These are phyloP conservation scores for Hypomyces perniciosus DNA, from an alignment of 2,329 filamentous ascomycete genomes.

Conservation along the genomic window DNA sequence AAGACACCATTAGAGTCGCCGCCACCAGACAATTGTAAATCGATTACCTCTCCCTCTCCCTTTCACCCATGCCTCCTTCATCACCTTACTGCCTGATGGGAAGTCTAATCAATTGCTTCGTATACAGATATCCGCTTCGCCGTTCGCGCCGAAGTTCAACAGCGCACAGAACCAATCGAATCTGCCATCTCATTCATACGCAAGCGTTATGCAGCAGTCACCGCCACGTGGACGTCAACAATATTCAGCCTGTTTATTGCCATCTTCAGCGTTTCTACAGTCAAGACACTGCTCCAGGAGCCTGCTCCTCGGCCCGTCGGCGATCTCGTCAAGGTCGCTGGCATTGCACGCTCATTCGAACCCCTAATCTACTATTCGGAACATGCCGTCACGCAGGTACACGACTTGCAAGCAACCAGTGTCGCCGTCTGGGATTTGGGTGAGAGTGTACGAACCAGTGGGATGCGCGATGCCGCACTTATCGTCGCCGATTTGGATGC, in stretches of 20 bases:
- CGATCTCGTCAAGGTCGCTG: slow-evolving; percentile 85
- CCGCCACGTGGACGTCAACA: slow-evolving; percentile 63
- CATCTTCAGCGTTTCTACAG: slow-evolving; percentile 57
- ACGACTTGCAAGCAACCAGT: slow-evolving; percentile 82
- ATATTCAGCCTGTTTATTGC: slow-evolving; percentile 55
- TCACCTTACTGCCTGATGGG: background rate
- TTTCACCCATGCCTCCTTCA: background rate
- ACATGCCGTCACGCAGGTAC: slow-evolving; percentile 77
- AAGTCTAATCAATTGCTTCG: background rate
- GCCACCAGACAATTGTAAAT: slow-evolving; percentile 46
- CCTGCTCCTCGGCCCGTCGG: slow-evolving; percentile 40
- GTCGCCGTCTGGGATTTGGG: slow-evolving; percentile 92
- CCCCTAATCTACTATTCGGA: slow-evolving; percentile 94
- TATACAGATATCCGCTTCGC: slow-evolving; percentile 77
- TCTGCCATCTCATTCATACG: slow-evolving; percentile 60
- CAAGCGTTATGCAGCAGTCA: slow-evolving; percentile 53
- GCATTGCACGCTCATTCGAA: slow-evolving; percentile 85
- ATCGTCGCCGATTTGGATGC: slow-evolving; percentile 84
- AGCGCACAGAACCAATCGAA: slow-evolving; percentile 79
- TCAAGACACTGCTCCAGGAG: slow-evolving; percentile 64
- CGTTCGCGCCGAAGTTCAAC: slow-evolving; percentile 79
- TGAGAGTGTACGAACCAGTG: slow-evolving; percentile 81
- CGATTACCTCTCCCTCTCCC: slow-evolving; percentile 16
- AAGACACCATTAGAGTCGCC: slow-evolving; percentile 19
- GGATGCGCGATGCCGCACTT: slow-evolving; percentile 82